A percentile compares a stretch with the other conserved stretches of the same genome.
phyloP scores from a whole-genome alignment of 768 basidiomycete genomes.

The Trametes gibbosa region DNA sequence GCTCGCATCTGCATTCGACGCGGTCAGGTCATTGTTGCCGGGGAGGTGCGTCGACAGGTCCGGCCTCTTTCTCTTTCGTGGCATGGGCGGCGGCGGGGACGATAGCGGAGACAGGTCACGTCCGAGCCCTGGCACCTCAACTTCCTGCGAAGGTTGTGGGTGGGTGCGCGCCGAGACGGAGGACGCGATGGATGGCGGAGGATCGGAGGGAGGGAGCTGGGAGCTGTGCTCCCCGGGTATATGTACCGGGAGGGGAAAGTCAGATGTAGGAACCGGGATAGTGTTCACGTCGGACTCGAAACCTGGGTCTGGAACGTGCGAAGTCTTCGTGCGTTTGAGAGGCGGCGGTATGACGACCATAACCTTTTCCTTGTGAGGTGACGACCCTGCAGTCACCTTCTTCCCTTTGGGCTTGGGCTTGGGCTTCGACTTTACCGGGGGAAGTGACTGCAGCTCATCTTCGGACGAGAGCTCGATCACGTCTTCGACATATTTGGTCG shows the following conservation, averaged over 20 bases:
- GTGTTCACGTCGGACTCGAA: slow-evolving; percentile 23
- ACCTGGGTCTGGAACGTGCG: slow-evolving; percentile 7
- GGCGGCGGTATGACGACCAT: slow-evolving; percentile 4
- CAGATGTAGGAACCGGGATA: slow-evolving; percentile 23
- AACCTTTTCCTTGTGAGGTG: slow-evolving; percentile 3
- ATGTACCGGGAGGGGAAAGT: slow-evolving; percentile 3
- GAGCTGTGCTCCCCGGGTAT: slow-evolving; percentile 13
- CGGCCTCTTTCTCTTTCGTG: slow-evolving; percentile 20
- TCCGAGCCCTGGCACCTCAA: background rate
- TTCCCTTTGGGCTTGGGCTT: slow-evolving; percentile 4
- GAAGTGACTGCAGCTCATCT: slow-evolving; percentile 28
- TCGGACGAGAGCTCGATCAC: slow-evolving; percentile 32
- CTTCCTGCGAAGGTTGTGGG: slow-evolving; percentile 3
- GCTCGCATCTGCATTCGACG: background rate
- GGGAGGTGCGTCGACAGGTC: background rate
- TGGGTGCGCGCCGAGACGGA: slow-evolving; percentile 4
- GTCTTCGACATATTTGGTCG: slow-evolving; percentile 8
- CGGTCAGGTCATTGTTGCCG: background rate
- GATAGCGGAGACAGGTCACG: slow-evolving; percentile 11
- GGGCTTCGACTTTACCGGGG: slow-evolving; percentile 11
- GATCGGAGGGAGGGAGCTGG: slow-evolving; percentile 28
- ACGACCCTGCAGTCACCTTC: background rate
- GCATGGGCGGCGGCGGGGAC: slow-evolving; percentile 14
- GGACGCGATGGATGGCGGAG: slow-evolving; percentile 15
- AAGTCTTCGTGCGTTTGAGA: slow-evolving; percentile 13